Evolutionary conservation across 2,329 filamentous ascomycete species (phyloP).

Genomic region (Penicillium thymicola): DNA sequence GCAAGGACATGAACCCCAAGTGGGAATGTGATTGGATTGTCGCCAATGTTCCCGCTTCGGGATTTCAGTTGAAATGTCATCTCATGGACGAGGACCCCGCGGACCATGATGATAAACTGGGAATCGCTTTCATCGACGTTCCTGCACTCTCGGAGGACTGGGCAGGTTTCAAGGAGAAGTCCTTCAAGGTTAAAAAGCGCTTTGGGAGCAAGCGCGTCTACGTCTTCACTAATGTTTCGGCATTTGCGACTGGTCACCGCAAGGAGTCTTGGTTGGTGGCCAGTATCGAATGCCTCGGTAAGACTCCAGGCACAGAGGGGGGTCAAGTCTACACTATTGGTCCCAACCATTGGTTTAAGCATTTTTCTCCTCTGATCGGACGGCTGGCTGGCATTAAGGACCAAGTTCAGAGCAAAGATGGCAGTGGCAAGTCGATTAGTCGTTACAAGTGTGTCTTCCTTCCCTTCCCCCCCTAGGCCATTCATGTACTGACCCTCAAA

Average conservation of each 20-base stretch:
- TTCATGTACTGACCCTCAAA: constrained; percentile 5
- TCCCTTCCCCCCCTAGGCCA: not conserved
- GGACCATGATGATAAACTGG: constrained; percentile 82
- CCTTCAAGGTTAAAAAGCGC: constrained; percentile 71
- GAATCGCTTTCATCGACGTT: constrained; percentile 73
- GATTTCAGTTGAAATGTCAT: constrained; percentile 80
- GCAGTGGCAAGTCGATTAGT: constrained; percentile 55
- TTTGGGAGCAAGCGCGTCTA: constrained; percentile 86
- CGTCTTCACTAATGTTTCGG: constrained; percentile 65
- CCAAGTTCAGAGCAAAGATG: constrained; percentile 55
- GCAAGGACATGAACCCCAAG: constrained; percentile 66
- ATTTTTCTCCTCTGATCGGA: constrained; percentile 86
- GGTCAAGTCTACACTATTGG: constrained; percentile 75
- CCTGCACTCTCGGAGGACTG: constrained; percentile 61
- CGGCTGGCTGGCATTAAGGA: constrained; percentile 70
- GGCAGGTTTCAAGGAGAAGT: constrained; percentile 62
- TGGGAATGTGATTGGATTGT: constrained; percentile 89
- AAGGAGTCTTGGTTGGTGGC: constrained; percentile 68
- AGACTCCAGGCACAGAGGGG: constrained; percentile 62
- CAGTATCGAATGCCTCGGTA: constrained; percentile 74
- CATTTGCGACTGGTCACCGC: constrained; percentile 58
- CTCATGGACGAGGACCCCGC: constrained; percentile 87
- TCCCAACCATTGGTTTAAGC: constrained; percentile 72
- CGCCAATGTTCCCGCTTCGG: constrained; percentile 75
- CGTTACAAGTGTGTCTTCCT: constrained; percentile 68